Conservation (phyloP, 345 rosid genomes). For the Erysimum cheiranthoides region DNA sequence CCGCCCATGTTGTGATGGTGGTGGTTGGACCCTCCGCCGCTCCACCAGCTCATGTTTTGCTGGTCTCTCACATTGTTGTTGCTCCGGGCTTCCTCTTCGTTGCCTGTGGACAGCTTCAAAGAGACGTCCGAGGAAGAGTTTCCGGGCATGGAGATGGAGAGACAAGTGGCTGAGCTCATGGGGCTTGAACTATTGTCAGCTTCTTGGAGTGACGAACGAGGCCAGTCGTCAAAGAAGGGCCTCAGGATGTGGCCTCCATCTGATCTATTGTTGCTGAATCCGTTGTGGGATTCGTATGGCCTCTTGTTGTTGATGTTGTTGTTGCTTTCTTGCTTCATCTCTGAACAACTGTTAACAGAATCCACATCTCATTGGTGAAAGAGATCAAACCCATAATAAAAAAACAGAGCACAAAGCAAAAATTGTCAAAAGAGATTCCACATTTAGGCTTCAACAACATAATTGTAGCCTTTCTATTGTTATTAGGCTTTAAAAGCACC, state of each 20-base stretch:
- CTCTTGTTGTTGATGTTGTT: slow-evolving; percentile 46
- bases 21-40: slow-evolving; percentile 62
- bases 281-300: slow-evolving; percentile 52
- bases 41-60: slow-evolving; percentile 61
- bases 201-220: slow-evolving; percentile 52
- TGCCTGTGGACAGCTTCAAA: slow-evolving; percentile 81
- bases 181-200: slow-evolving; percentile 50
- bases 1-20: slow-evolving; percentile 69
- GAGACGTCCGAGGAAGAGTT: slow-evolving; percentile 80
- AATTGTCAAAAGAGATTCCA: slow-evolving; percentile 14
- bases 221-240: slow-evolving; percentile 94
- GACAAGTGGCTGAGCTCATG: slow-evolving; percentile 58
- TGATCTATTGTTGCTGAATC: slow-evolving; percentile 44
- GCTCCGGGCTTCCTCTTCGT: slow-evolving; percentile 50
- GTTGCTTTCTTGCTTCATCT: slow-evolving; percentile 51
- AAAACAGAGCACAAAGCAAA: slow-evolving; percentile 11
- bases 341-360: slow-evolving; percentile 50
- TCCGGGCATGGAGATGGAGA: slow-evolving; percentile 76
- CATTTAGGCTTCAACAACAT: slow-evolving; percentile 12
- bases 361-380: slow-evolving; percentile 24
- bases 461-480: not conserved
- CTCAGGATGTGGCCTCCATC: slow-evolving; percentile 70
- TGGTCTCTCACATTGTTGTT: slow-evolving; percentile 52
- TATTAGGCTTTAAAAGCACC: slow-evolving; percentile 29
- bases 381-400: not conserved